Percentiles rank a stretch among this genome's conserved stretches.
These are phyloP conservation scores for Tetratostichococcus sp. DNA, from an alignment of 139 green algal species.

Conservation along the genomic window DNA sequence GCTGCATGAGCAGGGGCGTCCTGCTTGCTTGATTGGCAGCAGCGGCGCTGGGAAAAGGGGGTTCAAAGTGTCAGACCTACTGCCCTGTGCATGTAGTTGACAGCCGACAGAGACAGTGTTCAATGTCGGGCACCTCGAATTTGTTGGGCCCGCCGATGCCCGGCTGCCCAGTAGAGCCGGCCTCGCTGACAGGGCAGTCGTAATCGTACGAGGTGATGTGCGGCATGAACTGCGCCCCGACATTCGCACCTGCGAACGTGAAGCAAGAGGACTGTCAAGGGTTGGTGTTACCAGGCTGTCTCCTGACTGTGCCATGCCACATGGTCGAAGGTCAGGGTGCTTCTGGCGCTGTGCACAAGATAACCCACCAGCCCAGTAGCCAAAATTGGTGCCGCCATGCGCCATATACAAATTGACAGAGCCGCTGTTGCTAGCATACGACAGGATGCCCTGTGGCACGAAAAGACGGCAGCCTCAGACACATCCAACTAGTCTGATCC, in stretches of 20 bases:
- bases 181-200: constrained; percentile 46
- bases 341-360: too few species aligned
- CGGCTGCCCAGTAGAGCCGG: constrained; percentile 41
- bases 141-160: constrained; percentile 57
- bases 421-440: constrained; percentile 33
- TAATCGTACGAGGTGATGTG: constrained; percentile 64
- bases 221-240: constrained; percentile 25
- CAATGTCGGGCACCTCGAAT: constrained; percentile 36
- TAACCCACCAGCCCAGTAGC: constrained; percentile 22
- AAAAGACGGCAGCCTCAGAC: too few species aligned
- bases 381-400: constrained; percentile 58
- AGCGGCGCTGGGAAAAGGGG: too few species aligned
- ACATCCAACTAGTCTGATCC: too few species aligned
- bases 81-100: too few species aligned
- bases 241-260: constrained; percentile 29
- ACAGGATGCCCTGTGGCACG: constrained; percentile 29
- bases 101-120: too few species aligned
- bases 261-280: too few species aligned
- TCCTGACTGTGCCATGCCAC: too few species aligned
- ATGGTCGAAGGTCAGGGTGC: constrained; percentile 21
- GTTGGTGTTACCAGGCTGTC: too few species aligned
- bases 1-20: too few species aligned
- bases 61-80: too few species aligned
- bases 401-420: constrained; percentile 65
- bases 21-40: too few species aligned